phyloP scores from a whole-genome alignment of 2,329 filamentous ascomycete genomes.

The Penicillium sp. region DNA sequence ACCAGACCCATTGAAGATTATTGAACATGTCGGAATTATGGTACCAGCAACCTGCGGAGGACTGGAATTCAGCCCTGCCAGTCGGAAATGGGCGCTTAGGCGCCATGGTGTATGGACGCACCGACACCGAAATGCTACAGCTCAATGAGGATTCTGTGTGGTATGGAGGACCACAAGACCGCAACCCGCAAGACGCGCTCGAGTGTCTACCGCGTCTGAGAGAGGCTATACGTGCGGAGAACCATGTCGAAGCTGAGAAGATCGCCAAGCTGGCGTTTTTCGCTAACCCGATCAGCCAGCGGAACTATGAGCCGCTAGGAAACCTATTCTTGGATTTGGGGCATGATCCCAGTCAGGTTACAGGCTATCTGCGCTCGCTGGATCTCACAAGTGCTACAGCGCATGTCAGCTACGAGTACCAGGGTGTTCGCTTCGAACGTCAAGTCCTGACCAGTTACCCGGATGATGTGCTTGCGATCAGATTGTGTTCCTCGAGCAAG shows the following conservation, averaged over 20 bases:
- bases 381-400: conserved; percentile 40
- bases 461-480: conserved; percentile 41
- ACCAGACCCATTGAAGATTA: neutral
- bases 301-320: conserved; percentile 50
- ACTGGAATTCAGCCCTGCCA: conserved; percentile 46
- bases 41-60: conserved; percentile 27
- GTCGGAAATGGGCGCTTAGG: conserved; percentile 51
- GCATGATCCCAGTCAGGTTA: conserved; percentile 29
- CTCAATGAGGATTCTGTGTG: conserved; percentile 52
- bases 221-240: conserved; percentile 41
- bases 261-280: conserved; percentile 45
- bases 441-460: conserved; percentile 46
- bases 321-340: conserved; percentile 44
- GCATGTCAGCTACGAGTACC: conserved; percentile 39
- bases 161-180: conserved; percentile 48
- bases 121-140: conserved; percentile 44
- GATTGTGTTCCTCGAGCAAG: conserved; percentile 23
- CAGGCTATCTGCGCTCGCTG: conserved; percentile 41
- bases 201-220: conserved; percentile 41
- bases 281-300: conserved; percentile 46
- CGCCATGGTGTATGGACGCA: conserved; percentile 48
- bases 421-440: conserved; percentile 34
- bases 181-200: conserved; percentile 42
- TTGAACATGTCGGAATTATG: conserved; percentile 28
- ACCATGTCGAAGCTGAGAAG: conserved; percentile 44